Conservation (phyloP, 805 yeast genomes). For the Sugiyamaella smithiae region DNA sequence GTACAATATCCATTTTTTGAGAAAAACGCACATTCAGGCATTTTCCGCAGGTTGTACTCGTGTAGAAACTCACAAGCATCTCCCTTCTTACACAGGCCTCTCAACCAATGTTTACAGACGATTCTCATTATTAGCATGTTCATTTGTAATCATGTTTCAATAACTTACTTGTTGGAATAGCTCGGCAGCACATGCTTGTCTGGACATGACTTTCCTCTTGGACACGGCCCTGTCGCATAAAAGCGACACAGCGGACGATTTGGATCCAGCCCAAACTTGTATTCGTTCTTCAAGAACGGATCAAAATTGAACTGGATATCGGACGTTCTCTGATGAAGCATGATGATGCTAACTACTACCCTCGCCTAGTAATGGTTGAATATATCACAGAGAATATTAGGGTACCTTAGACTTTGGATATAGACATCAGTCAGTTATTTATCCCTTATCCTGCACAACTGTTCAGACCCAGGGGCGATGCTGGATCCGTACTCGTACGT, state of each 20-base stretch:
- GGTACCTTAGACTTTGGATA: too few relatives aligned
- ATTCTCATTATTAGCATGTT: constrained; percentile 50
- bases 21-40: constrained; percentile 95
- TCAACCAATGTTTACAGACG: constrained; percentile 97
- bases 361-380: constrained; percentile 1
- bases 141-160: constrained; percentile 12
- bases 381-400: too few relatives aligned
- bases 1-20: constrained; percentile 70
- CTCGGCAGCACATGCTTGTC: constrained; percentile 75
- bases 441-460: too few relatives aligned
- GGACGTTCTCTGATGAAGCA: constrained; percentile 41
- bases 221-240: constrained; percentile 70
- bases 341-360: constrained; percentile 13
- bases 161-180: constrained; percentile 51
- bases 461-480: too few relatives aligned
- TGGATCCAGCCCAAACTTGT: constrained; percentile 78
- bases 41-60: constrained; percentile 87
- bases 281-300: constrained; percentile 75
- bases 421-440: too few relatives aligned
- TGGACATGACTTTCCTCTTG: constrained; percentile 80
- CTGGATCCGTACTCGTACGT: constrained; percentile 42
- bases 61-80: constrained; percentile 95
- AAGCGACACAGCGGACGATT: constrained; percentile 84
- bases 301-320: constrained; percentile 65
- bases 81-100: constrained; percentile 95